Base-by-base conservation (phyloP, 2,329 filamentous ascomycete species). In the Xylaria sp. region DNA sequence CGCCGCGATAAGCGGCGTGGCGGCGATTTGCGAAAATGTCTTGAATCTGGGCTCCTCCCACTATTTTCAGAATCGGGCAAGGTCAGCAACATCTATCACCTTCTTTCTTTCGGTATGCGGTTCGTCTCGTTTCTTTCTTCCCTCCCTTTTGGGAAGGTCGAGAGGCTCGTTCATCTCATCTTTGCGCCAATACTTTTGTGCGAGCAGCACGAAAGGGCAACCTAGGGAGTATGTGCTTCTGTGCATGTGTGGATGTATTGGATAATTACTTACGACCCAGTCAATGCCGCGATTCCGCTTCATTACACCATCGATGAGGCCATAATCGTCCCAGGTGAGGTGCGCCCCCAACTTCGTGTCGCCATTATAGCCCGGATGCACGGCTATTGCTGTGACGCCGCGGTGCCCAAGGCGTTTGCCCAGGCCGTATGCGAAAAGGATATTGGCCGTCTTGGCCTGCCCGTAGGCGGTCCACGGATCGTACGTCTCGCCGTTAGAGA, bases 371-470 rank as follows among this genome's bases (percentile, higher is more conserved):
- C 81, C 82, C 3, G 81, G 81, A 20, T 65, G 81, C 2, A 80
- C 65, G 2, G 79, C 78, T 6, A 77, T 77, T 0, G 79, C 77
- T 1, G 74, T 72, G 7, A 83, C 72, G 2, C 77, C 78, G 1
- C 72, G 73, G n/a, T 52, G 51, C 12, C 72, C 69, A 3, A 82
- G 73, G 9, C 77, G 78, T 31, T 81, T 74, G 0, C 73, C 74
- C 6, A 83, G 71, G 58, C 76, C 79, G 20, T 77, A 78, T 0
- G 77, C 75, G 69, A 83, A 82, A 56, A 84, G 75, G 12, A 86
- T 82, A 51, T 85, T 83, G 3, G 84, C 84, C 3, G 82, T 81
- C 72, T 86, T 86, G 55, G 82, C 83, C 71, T 85, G 83, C 0
- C 79, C 81, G 66, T 87, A 87, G 10, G 79, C 83, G 1, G 78